Evolutionary conservation across 495 filamentous ascomycete genomes (phyloP).

Genomic region (Aspergillus bridgeri): DNA sequence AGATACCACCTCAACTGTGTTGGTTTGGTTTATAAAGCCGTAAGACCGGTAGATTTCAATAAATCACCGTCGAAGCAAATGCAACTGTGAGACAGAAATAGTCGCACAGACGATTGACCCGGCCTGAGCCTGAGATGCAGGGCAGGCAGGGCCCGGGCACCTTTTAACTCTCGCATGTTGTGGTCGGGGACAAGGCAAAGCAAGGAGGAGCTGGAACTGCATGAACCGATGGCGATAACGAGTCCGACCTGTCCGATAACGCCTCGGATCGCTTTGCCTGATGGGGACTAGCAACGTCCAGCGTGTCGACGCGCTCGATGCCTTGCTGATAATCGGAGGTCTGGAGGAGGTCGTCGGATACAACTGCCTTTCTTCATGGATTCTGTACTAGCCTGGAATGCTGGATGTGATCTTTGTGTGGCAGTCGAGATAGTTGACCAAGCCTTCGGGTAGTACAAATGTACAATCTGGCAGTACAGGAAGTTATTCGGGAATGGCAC

Average conservation of each 20-base stretch:
- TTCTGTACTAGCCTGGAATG: neutral
- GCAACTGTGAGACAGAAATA: neutral
- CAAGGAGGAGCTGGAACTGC: neutral
- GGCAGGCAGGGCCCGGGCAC: no score
- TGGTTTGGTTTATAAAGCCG: neutral
- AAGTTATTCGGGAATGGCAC: neutral
- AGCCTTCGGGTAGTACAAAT: neutral
- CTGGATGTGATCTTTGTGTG: no score
- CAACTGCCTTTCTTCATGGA: neutral
- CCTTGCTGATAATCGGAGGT: neutral
- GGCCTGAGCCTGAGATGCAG: no score
- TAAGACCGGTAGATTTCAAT: neutral
- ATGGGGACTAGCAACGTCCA: conserved; percentile 21
- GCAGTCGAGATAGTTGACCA: no score
- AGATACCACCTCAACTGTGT: no score
- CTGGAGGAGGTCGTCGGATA: neutral
- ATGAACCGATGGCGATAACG: neutral
- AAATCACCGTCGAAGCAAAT: neutral
- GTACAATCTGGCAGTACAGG: neutral
- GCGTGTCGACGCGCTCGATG: conserved; percentile 1
- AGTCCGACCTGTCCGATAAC: conserved; percentile 11
- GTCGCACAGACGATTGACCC: neutral
- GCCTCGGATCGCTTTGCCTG: conserved; percentile 24
- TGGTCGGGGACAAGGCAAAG: no score
- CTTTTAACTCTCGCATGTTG: neutral